These are phyloP conservation scores for Lasiosphaeris hirsuta DNA, from an alignment of 495 filamentous ascomycete genomes.

Conservation along the genomic window DNA sequence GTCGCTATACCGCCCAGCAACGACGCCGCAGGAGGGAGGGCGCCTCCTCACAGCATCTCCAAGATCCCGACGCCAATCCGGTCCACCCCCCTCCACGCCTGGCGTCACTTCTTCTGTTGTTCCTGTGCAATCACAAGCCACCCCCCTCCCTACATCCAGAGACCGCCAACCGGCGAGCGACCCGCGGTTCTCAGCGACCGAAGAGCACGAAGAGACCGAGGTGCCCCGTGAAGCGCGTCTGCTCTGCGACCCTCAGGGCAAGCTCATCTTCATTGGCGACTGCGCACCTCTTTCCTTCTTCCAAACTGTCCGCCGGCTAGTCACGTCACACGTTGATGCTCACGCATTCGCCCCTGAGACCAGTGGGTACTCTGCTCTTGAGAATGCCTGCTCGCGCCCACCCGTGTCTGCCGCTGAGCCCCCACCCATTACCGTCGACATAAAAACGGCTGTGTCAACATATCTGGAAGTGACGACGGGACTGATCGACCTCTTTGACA, in stretches of 20 bases:
- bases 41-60: not conserved
- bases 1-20: slow-evolving; percentile 26
- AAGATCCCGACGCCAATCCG: not conserved
- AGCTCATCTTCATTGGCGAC: slow-evolving; percentile 64
- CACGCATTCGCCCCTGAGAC: slow-evolving; percentile 64
- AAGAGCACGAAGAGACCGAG: slow-evolving; percentile 43
- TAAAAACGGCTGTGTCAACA: slow-evolving; percentile 24
- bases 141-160: not conserved
- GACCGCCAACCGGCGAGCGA: not conserved
- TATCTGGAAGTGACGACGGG: slow-evolving; percentile 40
- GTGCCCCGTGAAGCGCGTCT: slow-evolving; percentile 50
- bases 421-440: slow-evolving; percentile 20
- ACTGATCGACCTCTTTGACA: slow-evolving; percentile 41
- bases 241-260: slow-evolving; percentile 56
- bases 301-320: slow-evolving; percentile 63
- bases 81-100: not conserved
- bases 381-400: slow-evolving; percentile 36
- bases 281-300: slow-evolving; percentile 66
- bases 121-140: not conserved
- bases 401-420: slow-evolving; percentile 8
- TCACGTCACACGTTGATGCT: slow-evolving; percentile 59
- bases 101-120: not conserved
- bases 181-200: slow-evolving; percentile 12
- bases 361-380: slow-evolving; percentile 62
- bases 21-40: slow-evolving; percentile 12